phyloP scores from a whole-genome alignment of 1,139 yeast genomes.

The Schwanniomyces etchellsii region DNA sequence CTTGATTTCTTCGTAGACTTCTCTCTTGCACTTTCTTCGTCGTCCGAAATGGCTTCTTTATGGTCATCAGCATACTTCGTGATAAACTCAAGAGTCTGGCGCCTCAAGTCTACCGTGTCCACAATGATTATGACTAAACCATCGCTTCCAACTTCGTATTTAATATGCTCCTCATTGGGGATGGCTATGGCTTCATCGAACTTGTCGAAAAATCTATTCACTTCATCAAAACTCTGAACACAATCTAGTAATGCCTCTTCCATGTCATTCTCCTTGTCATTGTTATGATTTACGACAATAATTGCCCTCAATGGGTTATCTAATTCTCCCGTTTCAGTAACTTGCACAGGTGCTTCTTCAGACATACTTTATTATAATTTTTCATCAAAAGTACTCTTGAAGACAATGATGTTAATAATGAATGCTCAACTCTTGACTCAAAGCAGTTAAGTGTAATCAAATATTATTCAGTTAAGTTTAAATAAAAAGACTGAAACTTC shows the following conservation, averaged over 20 bases:
- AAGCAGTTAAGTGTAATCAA: no score
- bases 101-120: constrained; percentile 26
- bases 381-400: neutral
- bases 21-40: constrained; percentile 8
- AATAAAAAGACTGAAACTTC: no score
- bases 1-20: constrained; percentile 3
- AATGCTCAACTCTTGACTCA: no score
- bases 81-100: constrained; percentile 29
- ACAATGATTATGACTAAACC: constrained; percentile 62
- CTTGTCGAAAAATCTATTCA: constrained; percentile 56
- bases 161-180: constrained; percentile 63
- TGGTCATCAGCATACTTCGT: constrained; percentile 22
- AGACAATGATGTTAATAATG: no score
- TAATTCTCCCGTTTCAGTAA: constrained; percentile 23
- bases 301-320: constrained; percentile 41
- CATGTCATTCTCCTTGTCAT: constrained; percentile 42
- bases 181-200: constrained; percentile 58
- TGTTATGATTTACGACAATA: constrained; percentile 32
- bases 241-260: constrained; percentile 45
- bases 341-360: constrained; percentile 14
- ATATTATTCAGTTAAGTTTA: no score
- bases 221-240: constrained; percentile 41
- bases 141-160: constrained; percentile 69
- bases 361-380: constrained; percentile 7
- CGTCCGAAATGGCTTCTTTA: constrained; percentile 3